Evolutionary conservation across 2,329 filamentous ascomycete species (phyloP).

Genomic region (Pseudocercospora fuligena): DNA sequence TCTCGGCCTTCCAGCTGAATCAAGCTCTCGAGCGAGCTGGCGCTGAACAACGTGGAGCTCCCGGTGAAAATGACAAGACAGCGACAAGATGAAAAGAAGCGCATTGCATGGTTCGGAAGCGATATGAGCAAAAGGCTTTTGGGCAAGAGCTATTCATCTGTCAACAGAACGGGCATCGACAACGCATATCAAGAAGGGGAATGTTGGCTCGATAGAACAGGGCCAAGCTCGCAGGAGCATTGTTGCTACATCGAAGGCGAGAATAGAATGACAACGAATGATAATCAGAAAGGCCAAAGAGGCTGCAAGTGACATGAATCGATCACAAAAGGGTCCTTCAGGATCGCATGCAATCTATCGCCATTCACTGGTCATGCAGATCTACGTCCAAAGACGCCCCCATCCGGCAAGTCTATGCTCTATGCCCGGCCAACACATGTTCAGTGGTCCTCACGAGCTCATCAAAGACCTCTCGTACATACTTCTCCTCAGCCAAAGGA

Average conservation of each 20-base stretch:
- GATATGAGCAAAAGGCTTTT: not conserved
- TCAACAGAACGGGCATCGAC: too few relatives aligned
- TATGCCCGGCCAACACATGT: constrained; percentile 49
- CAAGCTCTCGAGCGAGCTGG: not conserved
- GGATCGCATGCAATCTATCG: too few relatives aligned
- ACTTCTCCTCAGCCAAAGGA: constrained; percentile 70
- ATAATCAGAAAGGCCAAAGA: not conserved
- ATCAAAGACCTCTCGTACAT: constrained; percentile 74
- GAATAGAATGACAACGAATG: not conserved
- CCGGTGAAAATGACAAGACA: not conserved
- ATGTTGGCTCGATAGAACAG: not conserved
- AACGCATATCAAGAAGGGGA: not conserved
- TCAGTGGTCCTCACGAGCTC: constrained; percentile 70
- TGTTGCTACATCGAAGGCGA: not conserved
- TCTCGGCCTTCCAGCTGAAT: not conserved
- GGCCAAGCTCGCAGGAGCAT: not conserved
- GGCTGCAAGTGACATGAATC: not conserved
- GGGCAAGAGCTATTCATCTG: not conserved
- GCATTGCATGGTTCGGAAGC: not conserved
- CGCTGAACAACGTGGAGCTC: not conserved
- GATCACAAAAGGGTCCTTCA: not conserved
- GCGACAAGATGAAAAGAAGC: not conserved
- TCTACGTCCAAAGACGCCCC: not conserved
- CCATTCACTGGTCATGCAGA: not conserved
- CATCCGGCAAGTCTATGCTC: not conserved